phyloP scores from a whole-genome alignment of 768 basidiomycete species.

The Lactarius trivialis region DNA sequence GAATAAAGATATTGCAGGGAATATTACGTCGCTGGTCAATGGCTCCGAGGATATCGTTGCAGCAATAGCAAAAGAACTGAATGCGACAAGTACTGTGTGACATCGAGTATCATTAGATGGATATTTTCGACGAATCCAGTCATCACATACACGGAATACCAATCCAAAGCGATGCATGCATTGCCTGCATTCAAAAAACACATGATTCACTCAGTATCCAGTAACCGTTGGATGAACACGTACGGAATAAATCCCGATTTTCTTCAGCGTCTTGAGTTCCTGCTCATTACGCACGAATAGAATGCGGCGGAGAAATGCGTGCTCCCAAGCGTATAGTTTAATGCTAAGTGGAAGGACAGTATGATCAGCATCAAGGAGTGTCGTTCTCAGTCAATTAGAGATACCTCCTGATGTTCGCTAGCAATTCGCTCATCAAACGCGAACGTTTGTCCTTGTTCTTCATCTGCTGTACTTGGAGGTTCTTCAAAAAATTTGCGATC shows the following conservation, averaged over 20 bases:
- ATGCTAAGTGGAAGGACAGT: slow-evolving; percentile 43
- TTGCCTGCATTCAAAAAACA: slow-evolving; percentile 34
- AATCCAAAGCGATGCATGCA: slow-evolving; percentile 58
- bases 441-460: slow-evolving; percentile 84
- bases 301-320: slow-evolving; percentile 76
- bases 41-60: slow-evolving; percentile 55
- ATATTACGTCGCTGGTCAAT: slow-evolving; percentile 85
- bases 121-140: not conserved
- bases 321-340: slow-evolving; percentile 93
- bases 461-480: slow-evolving; percentile 86
- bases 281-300: slow-evolving; percentile 74
- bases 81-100: slow-evolving; percentile 59
- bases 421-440: slow-evolving; percentile 86
- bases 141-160: slow-evolving; percentile 48
- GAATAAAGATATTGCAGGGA: slow-evolving; percentile 91
- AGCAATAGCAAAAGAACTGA: slow-evolving; percentile 75
- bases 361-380: not conserved
- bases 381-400: not conserved
- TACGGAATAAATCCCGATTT: slow-evolving; percentile 72
- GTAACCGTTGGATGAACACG: slow-evolving; percentile 24
- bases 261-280: slow-evolving; percentile 74
- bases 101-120: slow-evolving; percentile 7
- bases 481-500: slow-evolving; percentile 64
- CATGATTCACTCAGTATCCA: not conserved
- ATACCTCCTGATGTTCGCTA: slow-evolving; percentile 84